These are phyloP conservation scores for Mangifera indica DNA, from an alignment of 345 rosid genomes.

Conservation along the genomic window DNA sequence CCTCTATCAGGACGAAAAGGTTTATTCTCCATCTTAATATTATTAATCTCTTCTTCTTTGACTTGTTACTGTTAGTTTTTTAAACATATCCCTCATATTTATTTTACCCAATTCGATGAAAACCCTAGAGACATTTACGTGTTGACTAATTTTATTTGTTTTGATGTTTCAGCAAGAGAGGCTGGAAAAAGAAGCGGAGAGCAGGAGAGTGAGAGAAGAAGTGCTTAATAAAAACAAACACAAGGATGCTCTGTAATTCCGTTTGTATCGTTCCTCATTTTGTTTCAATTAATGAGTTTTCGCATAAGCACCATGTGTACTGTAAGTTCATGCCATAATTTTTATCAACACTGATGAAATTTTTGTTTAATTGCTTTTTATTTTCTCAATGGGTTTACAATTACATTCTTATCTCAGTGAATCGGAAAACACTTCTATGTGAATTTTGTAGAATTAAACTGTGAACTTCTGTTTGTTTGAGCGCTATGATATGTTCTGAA, in stretches of 20 bases:
- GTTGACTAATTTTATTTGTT: not conserved
- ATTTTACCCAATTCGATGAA: not conserved
- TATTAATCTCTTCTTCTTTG: not conserved
- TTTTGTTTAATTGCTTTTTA: slow-evolving; percentile 9
- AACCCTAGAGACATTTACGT: slow-evolving; percentile 31
- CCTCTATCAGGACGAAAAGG: slow-evolving; percentile 69
- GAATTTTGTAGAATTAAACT: not conserved
- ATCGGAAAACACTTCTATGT: not conserved
- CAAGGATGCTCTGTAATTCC: slow-evolving; percentile 32
- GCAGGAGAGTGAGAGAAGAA: slow-evolving; percentile 57
- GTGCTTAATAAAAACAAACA: slow-evolving; percentile 44
- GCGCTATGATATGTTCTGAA: not conserved
- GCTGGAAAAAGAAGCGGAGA: slow-evolving; percentile 59
- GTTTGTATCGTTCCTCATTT: slow-evolving; percentile 2
- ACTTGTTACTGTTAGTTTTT: not conserved
- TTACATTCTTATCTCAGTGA: not conserved
- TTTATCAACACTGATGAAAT: slow-evolving; percentile 16
- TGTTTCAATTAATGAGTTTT: not conserved
- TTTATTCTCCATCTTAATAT: not conserved
- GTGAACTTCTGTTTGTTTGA: not conserved
- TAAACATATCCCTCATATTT: not conserved
- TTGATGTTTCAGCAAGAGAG: slow-evolving; percentile 46
- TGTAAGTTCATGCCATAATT: slow-evolving; percentile 10
- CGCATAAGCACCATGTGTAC: slow-evolving; percentile 7
- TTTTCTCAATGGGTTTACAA: not conserved